Conservation (phyloP, 805 yeast genomes). For the Candida sakaeoensis region DNA sequence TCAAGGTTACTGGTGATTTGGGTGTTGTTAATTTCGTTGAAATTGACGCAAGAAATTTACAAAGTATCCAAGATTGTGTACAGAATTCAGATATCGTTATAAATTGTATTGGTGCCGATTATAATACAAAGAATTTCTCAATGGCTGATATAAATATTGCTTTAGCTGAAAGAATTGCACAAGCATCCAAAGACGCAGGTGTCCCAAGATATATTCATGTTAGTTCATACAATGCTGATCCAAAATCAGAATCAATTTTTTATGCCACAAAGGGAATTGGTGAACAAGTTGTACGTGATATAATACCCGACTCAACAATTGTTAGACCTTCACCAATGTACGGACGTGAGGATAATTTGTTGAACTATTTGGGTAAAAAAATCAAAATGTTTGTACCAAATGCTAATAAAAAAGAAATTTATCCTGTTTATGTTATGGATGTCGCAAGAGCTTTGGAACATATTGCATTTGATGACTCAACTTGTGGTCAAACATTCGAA, state of each 20-base stretch:
- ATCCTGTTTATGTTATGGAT: slow-evolving; percentile 74
- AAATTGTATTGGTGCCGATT: slow-evolving; percentile 75
- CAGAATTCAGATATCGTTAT: slow-evolving; percentile 79
- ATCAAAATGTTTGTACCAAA: slow-evolving; percentile 63
- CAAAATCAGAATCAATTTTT: slow-evolving; percentile 63
- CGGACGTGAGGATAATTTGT: slow-evolving; percentile 69
- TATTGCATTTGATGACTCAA: slow-evolving; percentile 78
- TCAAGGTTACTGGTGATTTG: slow-evolving; percentile 80
- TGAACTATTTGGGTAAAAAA: slow-evolving; percentile 56
- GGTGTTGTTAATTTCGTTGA: slow-evolving; percentile 85
- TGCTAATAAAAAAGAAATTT: slow-evolving; percentile 55
- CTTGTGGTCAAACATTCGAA: slow-evolving; percentile 73
- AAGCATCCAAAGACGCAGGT: slow-evolving; percentile 63
- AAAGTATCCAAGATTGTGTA: slow-evolving; percentile 72
- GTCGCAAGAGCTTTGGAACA: slow-evolving; percentile 76
- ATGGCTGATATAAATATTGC: slow-evolving; percentile 84
- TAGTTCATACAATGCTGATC: slow-evolving; percentile 73
- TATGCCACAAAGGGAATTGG: slow-evolving; percentile 78
- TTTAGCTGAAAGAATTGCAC: slow-evolving; percentile 71
- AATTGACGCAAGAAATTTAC: slow-evolving; percentile 73
- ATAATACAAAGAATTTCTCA: slow-evolving; percentile 71
- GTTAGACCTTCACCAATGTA: slow-evolving; percentile 82
- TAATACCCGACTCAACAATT: slow-evolving; percentile 72
- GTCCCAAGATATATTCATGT: slow-evolving; percentile 77
- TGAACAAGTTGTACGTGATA: slow-evolving; percentile 65